phyloP scores from a whole-genome alignment of 805 yeast genomes.

The Cyberlindnera xishuangbannaensis region DNA sequence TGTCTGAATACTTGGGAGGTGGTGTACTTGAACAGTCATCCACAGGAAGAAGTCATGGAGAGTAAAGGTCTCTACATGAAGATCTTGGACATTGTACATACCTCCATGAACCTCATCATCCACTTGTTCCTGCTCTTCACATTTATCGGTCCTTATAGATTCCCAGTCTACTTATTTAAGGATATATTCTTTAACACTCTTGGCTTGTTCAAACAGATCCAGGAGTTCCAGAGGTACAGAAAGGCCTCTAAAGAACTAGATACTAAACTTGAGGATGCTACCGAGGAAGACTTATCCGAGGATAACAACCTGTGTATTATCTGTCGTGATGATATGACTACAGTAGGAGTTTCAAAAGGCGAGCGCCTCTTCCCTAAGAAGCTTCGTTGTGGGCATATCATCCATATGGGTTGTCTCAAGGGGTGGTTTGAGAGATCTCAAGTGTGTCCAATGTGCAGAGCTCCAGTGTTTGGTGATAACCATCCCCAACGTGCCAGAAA shows the following conservation, averaged over 20 bases:
- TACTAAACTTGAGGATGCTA: conserved; percentile 55
- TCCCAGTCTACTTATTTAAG: conserved; percentile 44
- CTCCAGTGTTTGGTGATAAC: conserved; percentile 45
- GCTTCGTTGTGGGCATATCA: conserved; percentile 77
- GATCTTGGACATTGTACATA: conserved; percentile 46
- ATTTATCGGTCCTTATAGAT: conserved; percentile 38
- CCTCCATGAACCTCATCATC: conserved; percentile 40
- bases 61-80: conserved; percentile 55
- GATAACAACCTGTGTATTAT: conserved; percentile 72
- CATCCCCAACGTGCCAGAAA: not conserved
- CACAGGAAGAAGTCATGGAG: conserved; percentile 71
- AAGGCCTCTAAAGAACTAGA: conserved; percentile 57
- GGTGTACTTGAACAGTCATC: conserved; percentile 35
- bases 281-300: conserved; percentile 48
- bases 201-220: conserved; percentile 29
- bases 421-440: conserved; percentile 92
- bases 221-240: conserved; percentile 34
- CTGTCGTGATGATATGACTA: conserved; percentile 84
- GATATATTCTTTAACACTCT: conserved; percentile 37
- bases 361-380: conserved; percentile 62
- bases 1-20: conserved; percentile 53
- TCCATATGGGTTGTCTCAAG: conserved; percentile 85
- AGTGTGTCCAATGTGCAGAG: conserved; percentile 88
- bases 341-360: conserved; percentile 30
- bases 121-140: conserved; percentile 42